Evolutionary conservation across 495 filamentous ascomycete genomes (phyloP).

Genomic region (Pyronema domesticum): DNA sequence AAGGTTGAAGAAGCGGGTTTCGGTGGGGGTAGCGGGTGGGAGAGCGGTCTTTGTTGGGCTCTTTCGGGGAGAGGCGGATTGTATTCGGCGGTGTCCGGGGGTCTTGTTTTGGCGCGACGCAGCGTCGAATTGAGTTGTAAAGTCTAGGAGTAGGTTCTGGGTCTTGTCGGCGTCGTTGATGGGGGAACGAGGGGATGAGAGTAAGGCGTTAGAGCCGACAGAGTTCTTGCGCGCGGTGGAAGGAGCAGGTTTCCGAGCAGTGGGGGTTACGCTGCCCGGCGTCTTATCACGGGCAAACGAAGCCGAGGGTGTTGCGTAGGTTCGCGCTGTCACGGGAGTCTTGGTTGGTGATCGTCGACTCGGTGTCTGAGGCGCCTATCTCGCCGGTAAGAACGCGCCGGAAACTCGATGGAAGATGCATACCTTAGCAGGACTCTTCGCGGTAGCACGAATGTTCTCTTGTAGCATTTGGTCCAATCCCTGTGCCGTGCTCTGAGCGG

Average conservation of each 20-base stretch:
- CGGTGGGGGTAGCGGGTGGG: constrained; percentile 31
- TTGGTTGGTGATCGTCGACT: constrained; percentile 7
- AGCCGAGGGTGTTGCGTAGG: too few relatives aligned
- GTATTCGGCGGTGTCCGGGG: constrained; percentile 18
- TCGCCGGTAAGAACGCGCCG: background rate
- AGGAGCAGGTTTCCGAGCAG: constrained; percentile 2
- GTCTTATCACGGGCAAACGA: too few relatives aligned
- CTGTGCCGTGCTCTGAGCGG: background rate
- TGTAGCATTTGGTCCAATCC: constrained; percentile 3
- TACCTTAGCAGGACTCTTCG: constrained; percentile 4
- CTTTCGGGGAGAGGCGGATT: constrained; percentile 19
- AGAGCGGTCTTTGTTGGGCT: constrained; percentile 28
- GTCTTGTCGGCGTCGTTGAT: constrained; percentile 23
- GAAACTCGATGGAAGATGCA: background rate
- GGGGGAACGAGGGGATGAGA: constrained; percentile 3
- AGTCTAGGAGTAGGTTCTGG: constrained; percentile 68
- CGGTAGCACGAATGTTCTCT: background rate
- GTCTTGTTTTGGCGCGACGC: constrained; percentile 24
- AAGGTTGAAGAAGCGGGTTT: constrained; percentile 39
- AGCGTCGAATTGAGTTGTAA: constrained; percentile 58
- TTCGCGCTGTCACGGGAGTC: background rate
- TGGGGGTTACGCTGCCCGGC: background rate
- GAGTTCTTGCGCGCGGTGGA: background rate
- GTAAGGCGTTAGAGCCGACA: background rate
- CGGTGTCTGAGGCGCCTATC: constrained; percentile 17